These are phyloP conservation scores for Solanum medicagineum DNA, from an alignment of 257 asterid species.

Conservation along the genomic window DNA sequence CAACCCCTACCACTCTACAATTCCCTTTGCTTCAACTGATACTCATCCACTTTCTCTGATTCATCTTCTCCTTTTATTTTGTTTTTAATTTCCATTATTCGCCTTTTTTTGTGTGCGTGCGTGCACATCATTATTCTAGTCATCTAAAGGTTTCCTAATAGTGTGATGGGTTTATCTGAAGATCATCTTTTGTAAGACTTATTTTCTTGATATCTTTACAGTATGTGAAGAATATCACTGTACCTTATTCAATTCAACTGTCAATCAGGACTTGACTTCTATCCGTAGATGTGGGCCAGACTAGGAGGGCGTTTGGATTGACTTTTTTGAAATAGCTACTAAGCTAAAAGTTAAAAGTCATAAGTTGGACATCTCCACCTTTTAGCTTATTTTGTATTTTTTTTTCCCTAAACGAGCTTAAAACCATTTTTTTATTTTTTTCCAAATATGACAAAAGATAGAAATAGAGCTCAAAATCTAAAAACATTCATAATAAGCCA, in stretches of 20 bases:
- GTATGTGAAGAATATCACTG: neutral
- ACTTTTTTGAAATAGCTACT: too few species aligned
- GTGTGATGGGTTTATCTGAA: neutral
- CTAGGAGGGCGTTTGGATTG: neutral
- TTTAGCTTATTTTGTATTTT: too few species aligned
- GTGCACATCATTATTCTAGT: neutral
- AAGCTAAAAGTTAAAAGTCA: neutral
- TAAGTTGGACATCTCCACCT: too few species aligned
- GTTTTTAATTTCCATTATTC: neutral
- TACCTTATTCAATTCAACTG: neutral
- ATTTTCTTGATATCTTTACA: neutral
- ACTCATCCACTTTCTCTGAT: neutral
- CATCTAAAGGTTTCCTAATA: neutral
- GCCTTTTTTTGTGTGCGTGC: neutral
- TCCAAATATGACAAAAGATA: too few species aligned
- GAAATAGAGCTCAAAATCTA: too few species aligned
- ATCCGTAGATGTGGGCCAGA: neutral
- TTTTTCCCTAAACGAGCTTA: too few species aligned
- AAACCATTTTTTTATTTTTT: too few species aligned
- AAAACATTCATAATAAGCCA: neutral
- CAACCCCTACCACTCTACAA: neutral
- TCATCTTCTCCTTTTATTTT: neutral
- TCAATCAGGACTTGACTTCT: neutral
- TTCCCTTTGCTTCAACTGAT: neutral
- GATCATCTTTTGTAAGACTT: neutral